phyloP scores from a whole-genome alignment of 1,284 basidiomycete genomes.

The Melampsora larici-populina region DNA sequence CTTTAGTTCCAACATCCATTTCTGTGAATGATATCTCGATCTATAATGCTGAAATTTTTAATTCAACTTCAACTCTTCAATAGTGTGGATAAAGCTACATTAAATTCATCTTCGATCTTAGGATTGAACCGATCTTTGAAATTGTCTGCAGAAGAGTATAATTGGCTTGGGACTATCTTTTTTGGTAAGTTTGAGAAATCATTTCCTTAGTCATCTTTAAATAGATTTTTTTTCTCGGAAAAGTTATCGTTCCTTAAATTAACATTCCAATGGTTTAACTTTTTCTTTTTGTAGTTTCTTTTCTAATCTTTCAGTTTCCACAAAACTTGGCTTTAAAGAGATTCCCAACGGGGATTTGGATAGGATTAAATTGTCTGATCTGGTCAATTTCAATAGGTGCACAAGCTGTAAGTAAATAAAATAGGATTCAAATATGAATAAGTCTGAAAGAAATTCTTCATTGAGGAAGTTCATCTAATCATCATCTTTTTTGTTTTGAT shows the following conservation, averaged over 20 bases:
- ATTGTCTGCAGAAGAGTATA: constrained; percentile 2
- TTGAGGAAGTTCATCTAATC: neutral
- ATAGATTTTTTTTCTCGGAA: neutral
- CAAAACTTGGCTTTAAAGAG: constrained; percentile 4
- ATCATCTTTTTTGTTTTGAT: neutral
- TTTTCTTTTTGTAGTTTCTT: neutral
- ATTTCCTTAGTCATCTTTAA: neutral
- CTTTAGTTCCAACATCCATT: neutral
- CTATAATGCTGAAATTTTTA: neutral
- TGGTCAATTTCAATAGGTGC: neutral
- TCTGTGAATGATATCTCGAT: neutral
- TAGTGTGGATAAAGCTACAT: neutral
- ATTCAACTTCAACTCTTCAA: neutral
- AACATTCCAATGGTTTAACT: neutral
- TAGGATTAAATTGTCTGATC: neutral
- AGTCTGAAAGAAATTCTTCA: neutral
- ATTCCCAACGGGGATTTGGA: neutral
- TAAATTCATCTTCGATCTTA: neutral
- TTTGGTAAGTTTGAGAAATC: neutral
- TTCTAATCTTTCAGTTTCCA: constrained; percentile 5
- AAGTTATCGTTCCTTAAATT: neutral
- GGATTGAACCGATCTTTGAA: neutral
- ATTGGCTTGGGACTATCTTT: constrained; percentile 18
- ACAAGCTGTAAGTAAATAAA: neutral
- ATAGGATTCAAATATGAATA: neutral